A percentile compares a stretch with the other conserved stretches of the same genome.
phyloP scores from a whole-genome alignment of 768 basidiomycete genomes.

The Tulasnella sp. region DNA sequence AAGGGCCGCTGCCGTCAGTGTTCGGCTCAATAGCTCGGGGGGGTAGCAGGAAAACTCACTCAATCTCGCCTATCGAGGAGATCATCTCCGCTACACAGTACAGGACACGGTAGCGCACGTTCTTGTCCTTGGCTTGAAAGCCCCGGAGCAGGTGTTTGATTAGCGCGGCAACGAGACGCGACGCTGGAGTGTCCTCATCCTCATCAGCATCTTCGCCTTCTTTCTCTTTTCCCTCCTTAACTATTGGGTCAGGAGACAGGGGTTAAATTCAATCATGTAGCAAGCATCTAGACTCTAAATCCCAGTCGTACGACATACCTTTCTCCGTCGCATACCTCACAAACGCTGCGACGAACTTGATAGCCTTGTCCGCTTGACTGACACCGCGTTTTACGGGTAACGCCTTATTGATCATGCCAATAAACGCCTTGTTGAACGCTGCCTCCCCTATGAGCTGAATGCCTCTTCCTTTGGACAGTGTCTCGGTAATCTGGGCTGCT shows the following conservation, averaged over 20 bases:
- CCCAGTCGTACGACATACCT: constrained; percentile 37
- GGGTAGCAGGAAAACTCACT: constrained; percentile 41
- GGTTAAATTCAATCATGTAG: not conserved
- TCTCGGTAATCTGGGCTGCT: constrained; percentile 43
- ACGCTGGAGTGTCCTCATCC: constrained; percentile 51
- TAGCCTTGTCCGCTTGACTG: constrained; percentile 55
- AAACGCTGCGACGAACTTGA: constrained; percentile 77
- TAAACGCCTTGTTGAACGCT: constrained; percentile 57
- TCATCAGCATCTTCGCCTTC: constrained; percentile 34
- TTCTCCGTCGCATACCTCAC: constrained; percentile 64
- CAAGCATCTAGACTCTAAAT: not conserved
- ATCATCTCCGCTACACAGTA: constrained; percentile 74
- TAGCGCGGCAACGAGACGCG: constrained; percentile 56
- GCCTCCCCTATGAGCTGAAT: constrained; percentile 62
- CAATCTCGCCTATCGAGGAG: constrained; percentile 67
- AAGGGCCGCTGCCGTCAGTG: too few relatives aligned
- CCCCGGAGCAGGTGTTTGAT: constrained; percentile 66
- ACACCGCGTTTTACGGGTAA: constrained; percentile 74
- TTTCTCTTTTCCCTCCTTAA: constrained; percentile 32
- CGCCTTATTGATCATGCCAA: constrained; percentile 46
- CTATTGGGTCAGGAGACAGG: not conserved
- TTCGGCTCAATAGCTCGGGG: not conserved
- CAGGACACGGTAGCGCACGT: constrained; percentile 66
- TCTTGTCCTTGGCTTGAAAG: constrained; percentile 78
- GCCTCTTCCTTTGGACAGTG: constrained; percentile 37